Evolutionary conservation across 805 yeast genomes (phyloP), one percentile per base, ranked within the genome.

Genomic region (Candida railenensis): DNA sequence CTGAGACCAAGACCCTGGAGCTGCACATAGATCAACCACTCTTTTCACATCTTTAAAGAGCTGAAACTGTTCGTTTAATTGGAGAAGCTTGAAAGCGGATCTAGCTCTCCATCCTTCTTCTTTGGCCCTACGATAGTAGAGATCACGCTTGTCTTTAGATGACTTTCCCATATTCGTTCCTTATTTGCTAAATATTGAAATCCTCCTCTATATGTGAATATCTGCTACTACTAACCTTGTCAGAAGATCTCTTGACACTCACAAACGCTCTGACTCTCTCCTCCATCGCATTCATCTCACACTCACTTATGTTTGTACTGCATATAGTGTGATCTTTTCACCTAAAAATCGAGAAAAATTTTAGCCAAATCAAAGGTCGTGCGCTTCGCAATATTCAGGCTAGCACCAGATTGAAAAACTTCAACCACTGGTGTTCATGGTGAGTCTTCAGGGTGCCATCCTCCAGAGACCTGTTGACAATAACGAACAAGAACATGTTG

Each of bases 1-100:
- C 63, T 94, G 99, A 1, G 96, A 87, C 99, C 99, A 94, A 3
- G 97, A 90, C 1, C 97, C 97, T 0, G 97, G 97, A 3, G 98
- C 99, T 33, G 99, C 99, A 75, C 99, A 94, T 25, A 94, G 74
- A 67, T 94, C 99, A 3, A 94, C 99, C 3, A 94, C 98, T 55
- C 96, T 73, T 38, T 74, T 76, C 32, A 90, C 82, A 36, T 81
- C 85, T 43, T 82, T 76, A 47, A 94, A 81, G 33, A 90, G 78
- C 51, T 87, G 85, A 63, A 92, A 94, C 63, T 94, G 91, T 47
- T 92, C 96, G 58, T 94, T 86, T 41, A 94, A 70, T 62, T 94
- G 99, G 3, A 94, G 74, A 9, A 94, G 77, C 62, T 94, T 94
- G 74, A 89, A 94, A 0, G 99, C 99, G 0, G 97, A 90, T 37